Base-by-base conservation (phyloP, 805 yeast species). In the Lipomyces orientalis region DNA sequence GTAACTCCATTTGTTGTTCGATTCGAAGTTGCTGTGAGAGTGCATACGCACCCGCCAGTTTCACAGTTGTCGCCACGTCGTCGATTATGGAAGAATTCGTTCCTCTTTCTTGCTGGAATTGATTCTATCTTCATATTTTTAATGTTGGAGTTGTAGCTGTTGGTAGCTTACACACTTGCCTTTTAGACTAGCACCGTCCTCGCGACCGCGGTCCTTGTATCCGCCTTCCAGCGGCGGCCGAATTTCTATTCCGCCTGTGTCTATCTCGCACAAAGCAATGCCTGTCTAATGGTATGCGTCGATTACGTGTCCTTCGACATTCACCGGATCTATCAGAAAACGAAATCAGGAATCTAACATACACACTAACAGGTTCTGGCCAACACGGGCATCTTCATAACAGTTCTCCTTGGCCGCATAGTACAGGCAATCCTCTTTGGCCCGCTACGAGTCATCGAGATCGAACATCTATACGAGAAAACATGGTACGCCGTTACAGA, bases 391-490 rank as follows among this genome's bases (percentile, higher is more conserved):
- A 29, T 73, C 14, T 72, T 75, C 39, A 49, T 74, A 58, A 65
- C 76, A 7, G 67, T 81, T 14, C 43, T 78, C 2, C 16, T 83
- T 16, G 89, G 87, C 43, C 85, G 86, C 69, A 54, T 82, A 8
- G 70, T 88, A 0, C 89, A 88, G 59, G 69, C 77, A 34, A 1
- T 87, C 0, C 73, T 91, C 49, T 92, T 93, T 80, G 97, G 97
- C 0, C 87, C 87, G 65, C 79, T 94, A 62, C 81, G 97, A 65
- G 78, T 87, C 16, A 83, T 90, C 43, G 99, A 94, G 76, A 78
- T 84, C 62, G 97, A 93, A 72, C 93, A 90, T 75, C 82, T 86
- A 61, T 85, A 83, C 76, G 96, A 85, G 76, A 83, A 87, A 76
- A 82, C 86, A 61, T 90, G 88, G 83, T 87, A 80, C 64, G 84